phyloP scores from a whole-genome alignment of 2,329 filamentous ascomycete species.

The Cadophora malorum region DNA sequence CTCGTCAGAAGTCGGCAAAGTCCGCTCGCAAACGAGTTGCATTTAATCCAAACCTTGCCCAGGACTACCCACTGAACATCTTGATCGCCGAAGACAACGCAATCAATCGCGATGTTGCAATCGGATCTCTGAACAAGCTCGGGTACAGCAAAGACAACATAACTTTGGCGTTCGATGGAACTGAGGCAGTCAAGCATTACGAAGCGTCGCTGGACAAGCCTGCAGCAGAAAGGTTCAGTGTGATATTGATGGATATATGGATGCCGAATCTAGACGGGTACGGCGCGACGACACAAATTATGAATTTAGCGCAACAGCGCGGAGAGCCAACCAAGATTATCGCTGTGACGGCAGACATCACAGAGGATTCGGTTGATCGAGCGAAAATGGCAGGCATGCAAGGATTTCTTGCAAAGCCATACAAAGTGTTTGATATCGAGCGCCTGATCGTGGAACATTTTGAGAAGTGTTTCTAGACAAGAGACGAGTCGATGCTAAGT shows the following conservation, averaged over 20 bases:
- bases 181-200: slow-evolving; percentile 70
- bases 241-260: slow-evolving; percentile 78
- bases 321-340: slow-evolving; percentile 49
- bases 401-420: slow-evolving; percentile 62
- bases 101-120: slow-evolving; percentile 71
- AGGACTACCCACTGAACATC: slow-evolving; percentile 68
- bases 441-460: slow-evolving; percentile 52
- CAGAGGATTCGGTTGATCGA: slow-evolving; percentile 55
- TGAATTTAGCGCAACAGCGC: slow-evolving; percentile 45
- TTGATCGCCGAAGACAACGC: slow-evolving; percentile 76
- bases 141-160: slow-evolving; percentile 63
- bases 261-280: slow-evolving; percentile 77
- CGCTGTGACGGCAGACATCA: slow-evolving; percentile 63
- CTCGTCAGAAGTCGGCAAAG: slow-evolving; percentile 9
- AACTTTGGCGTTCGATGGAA: slow-evolving; percentile 70
- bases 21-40: slow-evolving; percentile 25
- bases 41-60: slow-evolving; percentile 63
- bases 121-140: slow-evolving; percentile 70
- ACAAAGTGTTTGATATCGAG: slow-evolving; percentile 60
- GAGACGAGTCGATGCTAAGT: background rate
- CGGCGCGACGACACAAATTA: slow-evolving; percentile 68
- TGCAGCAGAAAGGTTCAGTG: slow-evolving; percentile 55
- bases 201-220: slow-evolving; percentile 48
- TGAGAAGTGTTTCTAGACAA: slow-evolving; percentile 19
- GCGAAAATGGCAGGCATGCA: slow-evolving; percentile 60